A percentile compares a stretch with the other conserved stretches of the same genome.
phyloP scores from a whole-genome alignment of 2,329 filamentous ascomycete species.

The Penicillium sp. region DNA sequence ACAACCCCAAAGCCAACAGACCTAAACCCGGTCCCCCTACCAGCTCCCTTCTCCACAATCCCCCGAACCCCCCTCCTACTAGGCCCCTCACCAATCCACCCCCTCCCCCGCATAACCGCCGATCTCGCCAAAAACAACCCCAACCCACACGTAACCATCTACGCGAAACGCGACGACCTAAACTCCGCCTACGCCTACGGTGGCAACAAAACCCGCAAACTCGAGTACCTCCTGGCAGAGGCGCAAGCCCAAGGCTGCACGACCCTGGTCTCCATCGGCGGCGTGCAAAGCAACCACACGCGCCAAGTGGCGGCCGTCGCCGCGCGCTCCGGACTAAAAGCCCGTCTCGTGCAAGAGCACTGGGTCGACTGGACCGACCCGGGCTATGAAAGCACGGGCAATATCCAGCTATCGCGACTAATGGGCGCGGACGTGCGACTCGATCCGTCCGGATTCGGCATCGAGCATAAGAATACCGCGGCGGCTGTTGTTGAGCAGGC shows the following conservation, averaged over 20 bases:
- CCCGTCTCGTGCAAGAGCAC: slow-evolving; percentile 61
- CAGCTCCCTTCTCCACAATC: slow-evolving; percentile 63
- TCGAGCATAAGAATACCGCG: slow-evolving; percentile 66
- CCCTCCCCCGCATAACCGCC: slow-evolving; percentile 63
- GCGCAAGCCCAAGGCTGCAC: slow-evolving; percentile 57
- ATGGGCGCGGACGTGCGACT: slow-evolving; percentile 66
- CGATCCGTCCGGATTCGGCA: slow-evolving; percentile 62
- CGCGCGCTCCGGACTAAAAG: slow-evolving; percentile 54
- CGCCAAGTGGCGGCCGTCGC: slow-evolving; percentile 65
- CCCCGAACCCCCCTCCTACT: slow-evolving; percentile 63
- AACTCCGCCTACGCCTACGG: slow-evolving; percentile 67
- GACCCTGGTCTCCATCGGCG: slow-evolving; percentile 66
- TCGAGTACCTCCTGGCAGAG: slow-evolving; percentile 69
- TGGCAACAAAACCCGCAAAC: slow-evolving; percentile 69
- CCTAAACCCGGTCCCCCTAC: slow-evolving; percentile 42
- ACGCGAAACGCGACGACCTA: slow-evolving; percentile 71
- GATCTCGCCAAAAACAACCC: slow-evolving; percentile 51
- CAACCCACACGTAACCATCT: slow-evolving; percentile 57
- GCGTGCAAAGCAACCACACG: slow-evolving; percentile 70
- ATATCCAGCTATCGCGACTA: slow-evolving; percentile 67
- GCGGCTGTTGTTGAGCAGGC: slow-evolving; percentile 57
- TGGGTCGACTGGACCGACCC: slow-evolving; percentile 65
- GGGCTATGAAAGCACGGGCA: slow-evolving; percentile 65
- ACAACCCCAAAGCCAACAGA: not conserved
- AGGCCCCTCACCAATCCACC: slow-evolving; percentile 67